Evolutionary conservation across 176 grass and related monocot genomes (phyloP), one percentile per base, ranked within the genome.

Genomic region (Zoysia pacifica): DNA sequence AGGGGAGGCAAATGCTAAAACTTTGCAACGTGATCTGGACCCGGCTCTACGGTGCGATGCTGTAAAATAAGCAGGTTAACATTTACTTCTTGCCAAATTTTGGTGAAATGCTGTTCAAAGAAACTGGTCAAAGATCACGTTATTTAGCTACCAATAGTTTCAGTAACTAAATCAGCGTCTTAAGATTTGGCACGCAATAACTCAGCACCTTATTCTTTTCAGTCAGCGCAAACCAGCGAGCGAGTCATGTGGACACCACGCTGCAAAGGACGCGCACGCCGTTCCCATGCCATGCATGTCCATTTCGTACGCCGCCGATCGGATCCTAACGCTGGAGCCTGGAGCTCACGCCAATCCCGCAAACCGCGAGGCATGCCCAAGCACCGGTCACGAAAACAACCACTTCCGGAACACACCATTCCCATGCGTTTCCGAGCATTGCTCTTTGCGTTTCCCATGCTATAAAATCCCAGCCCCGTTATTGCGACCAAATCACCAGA

Each of bases 341-440:
- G 47, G 9, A 11, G 36, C 9, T 70, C 76, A 84, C 87, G 28
- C 28, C 28, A 28, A 28, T 28, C 28, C 28, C 28, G 28, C 28
- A 28, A 28, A 28, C 28, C 28, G 28, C 28, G 28, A 28, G 28
- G 28, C 0, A 28, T 28, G 28, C 28, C 28, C 28, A 28, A 28
- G 28, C 28, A 28, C 28, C 28, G 28, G 28, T 71, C 72, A 76
- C 55, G 15, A 19, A 43, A 70, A 56, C 35, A 53, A 37, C 44
- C 73, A 16, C 19, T 48, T 5, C 45, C n/a, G 61, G 72, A 28
- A 68, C 80, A 87, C 82, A 5, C 76, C 47, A 76, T 84, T 72
- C 13, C 58, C 77, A 65, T 89, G 81, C 76, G 71, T 76, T 44
- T 65, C 47, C 28, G 4, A 28, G 28, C 28, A 28, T 28, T 28